Evolutionary conservation across 169 alveolate species (phyloP).

Genomic region (Plasmodium inui): DNA sequence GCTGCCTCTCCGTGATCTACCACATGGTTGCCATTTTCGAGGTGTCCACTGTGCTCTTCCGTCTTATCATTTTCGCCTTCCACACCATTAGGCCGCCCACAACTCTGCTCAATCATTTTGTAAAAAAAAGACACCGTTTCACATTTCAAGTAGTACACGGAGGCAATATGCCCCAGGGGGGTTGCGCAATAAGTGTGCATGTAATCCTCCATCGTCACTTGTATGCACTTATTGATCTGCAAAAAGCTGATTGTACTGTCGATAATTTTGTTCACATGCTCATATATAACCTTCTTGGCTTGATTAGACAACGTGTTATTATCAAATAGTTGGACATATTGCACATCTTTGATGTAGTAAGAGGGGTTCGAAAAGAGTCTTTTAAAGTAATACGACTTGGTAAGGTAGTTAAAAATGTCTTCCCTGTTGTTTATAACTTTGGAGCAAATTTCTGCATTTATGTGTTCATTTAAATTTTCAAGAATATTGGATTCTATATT

Average conservation of each 20-base stretch:
- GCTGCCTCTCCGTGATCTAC: background rate
- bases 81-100: background rate
- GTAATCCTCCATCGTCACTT: conserved; percentile 38
- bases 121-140: conserved; percentile 28
- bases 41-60: conserved; percentile 57
- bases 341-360: conserved; percentile 79
- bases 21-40: background rate
- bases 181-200: conserved; percentile 11
- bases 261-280: conserved; percentile 37
- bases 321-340: conserved; percentile 71
- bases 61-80: conserved; percentile 73
- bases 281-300: conserved; percentile 30
- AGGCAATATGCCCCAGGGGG: conserved; percentile 38
- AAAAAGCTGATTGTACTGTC: conserved; percentile 41
- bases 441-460: conserved; percentile 98
- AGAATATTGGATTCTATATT: conserved; percentile 98
- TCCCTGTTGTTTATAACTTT: conserved; percentile 91
- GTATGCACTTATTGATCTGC: conserved; percentile 27
- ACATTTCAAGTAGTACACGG: conserved; percentile 44
- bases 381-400: conserved; percentile 89
- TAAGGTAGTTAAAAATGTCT: conserved; percentile 87
- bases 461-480: conserved; percentile 93
- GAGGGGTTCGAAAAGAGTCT: conserved; percentile 84
- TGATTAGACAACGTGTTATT: conserved; percentile 37
- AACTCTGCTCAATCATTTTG: conserved; percentile 2